These are phyloP conservation scores for Bipolaris gigantea DNA, from an alignment of 2,329 filamentous ascomycete species.

Conservation along the genomic window DNA sequence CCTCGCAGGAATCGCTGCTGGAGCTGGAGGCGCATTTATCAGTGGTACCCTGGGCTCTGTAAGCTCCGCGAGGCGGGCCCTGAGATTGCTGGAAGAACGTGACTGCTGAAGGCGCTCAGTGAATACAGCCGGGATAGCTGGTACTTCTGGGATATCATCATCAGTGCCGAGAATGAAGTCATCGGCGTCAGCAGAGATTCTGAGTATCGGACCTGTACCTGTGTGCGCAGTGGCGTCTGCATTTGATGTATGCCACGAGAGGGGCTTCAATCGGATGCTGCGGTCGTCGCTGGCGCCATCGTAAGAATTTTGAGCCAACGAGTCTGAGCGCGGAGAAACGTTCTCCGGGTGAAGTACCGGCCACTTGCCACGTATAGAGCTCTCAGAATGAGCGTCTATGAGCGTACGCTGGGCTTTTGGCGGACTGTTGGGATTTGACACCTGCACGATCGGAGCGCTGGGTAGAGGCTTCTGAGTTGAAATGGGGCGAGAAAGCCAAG, in stretches of 20 bases:
- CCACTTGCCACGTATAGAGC: conserved; percentile 31
- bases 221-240: conserved; percentile 6
- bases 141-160: conserved; percentile 11
- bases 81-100: conserved; percentile 13
- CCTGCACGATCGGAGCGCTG: conserved; percentile 41
- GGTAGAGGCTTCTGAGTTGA: conserved; percentile 45
- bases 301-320: conserved; percentile 2
- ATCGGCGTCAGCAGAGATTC: conserved; percentile 32
- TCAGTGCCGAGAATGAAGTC: conserved; percentile 20
- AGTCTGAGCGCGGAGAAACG: conserved; percentile 18
- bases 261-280: conserved; percentile 22
- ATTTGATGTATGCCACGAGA: conserved; percentile 21
- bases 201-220: conserved; percentile 25
- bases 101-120: not conserved
- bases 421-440: conserved; percentile 37
- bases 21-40: conserved; percentile 7
- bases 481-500: conserved; percentile 36
- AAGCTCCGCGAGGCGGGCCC: conserved; percentile 14
- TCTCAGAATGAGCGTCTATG: conserved; percentile 45
- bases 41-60: conserved; percentile 11
- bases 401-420: conserved; percentile 44
- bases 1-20: conserved; percentile 8
- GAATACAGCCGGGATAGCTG: conserved; percentile 5
- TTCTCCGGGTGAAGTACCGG: conserved; percentile 33
- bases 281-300: conserved; percentile 9